phyloP scores from a whole-genome alignment of 371 early-diverging fungal genomes.

The Apophysomyces variabilis region DNA sequence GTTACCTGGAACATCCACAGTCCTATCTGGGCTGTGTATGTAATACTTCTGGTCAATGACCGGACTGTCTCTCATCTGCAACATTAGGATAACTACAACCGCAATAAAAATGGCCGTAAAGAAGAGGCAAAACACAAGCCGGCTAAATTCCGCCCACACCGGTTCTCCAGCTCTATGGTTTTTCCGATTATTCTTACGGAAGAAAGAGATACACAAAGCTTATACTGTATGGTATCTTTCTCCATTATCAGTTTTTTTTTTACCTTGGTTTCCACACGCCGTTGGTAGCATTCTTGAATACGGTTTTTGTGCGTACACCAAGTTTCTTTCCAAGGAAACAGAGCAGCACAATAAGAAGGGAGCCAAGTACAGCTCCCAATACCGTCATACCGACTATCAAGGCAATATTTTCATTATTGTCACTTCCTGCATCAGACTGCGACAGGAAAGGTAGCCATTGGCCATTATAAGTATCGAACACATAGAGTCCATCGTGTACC shows the following conservation, averaged over 20 bases:
- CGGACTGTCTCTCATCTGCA: slow-evolving; percentile 40
- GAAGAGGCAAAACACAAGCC: slow-evolving; percentile 25
- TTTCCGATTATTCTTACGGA: not conserved
- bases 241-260: not conserved
- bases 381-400: slow-evolving; percentile 14
- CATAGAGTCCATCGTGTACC: slow-evolving; percentile 35
- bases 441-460: slow-evolving; percentile 22
- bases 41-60: slow-evolving; percentile 38
- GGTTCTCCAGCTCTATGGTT: slow-evolving; percentile 38
- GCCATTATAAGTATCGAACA: slow-evolving; percentile 24
- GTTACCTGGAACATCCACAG: slow-evolving; percentile 38
- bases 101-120: slow-evolving; percentile 25
- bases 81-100: slow-evolving; percentile 21
- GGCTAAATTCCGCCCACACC: slow-evolving; percentile 36
- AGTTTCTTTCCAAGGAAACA: slow-evolving; percentile 14
- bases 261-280: slow-evolving; percentile 40
- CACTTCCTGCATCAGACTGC: not conserved
- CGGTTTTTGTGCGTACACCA: not conserved
- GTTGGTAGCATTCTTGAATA: not conserved
- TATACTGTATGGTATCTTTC: not conserved
- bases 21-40: slow-evolving; percentile 15
- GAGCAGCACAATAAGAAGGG: slow-evolving; percentile 1
- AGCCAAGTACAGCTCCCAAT: slow-evolving; percentile 10
- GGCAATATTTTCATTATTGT: not conserved
- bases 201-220: too few relatives aligned